A percentile compares a stretch with the other conserved stretches of the same genome.
Conservation (phyloP, 441 rosid genomes). For the Omphalea diandra region DNA sequence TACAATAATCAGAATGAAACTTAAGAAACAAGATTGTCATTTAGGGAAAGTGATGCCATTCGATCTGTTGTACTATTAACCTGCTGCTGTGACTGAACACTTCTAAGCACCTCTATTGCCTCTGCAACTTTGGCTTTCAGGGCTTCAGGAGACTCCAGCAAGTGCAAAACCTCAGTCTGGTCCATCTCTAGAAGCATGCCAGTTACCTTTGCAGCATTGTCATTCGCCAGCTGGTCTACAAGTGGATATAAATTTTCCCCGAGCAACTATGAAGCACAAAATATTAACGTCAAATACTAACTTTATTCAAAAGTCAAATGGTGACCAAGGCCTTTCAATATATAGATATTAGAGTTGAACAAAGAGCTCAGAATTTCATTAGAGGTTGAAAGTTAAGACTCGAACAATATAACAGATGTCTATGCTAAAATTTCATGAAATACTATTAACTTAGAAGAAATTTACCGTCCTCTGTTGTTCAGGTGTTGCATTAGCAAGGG, state of each 20-base stretch:
- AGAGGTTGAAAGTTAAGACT: too few relatives aligned
- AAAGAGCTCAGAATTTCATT: background rate
- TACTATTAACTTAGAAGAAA: too few relatives aligned
- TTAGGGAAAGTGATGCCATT: slow-evolving; percentile 64
- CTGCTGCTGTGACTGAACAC: slow-evolving; percentile 66
- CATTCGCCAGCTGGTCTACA: slow-evolving; percentile 81
- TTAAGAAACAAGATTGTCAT: slow-evolving; percentile 55
- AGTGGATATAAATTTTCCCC: slow-evolving; percentile 91
- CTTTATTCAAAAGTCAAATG: background rate
- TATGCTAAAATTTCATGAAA: too few relatives aligned
- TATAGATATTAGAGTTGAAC: background rate
- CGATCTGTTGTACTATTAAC: slow-evolving; percentile 62
- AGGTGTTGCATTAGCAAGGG: slow-evolving; percentile 78
- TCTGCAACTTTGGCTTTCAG: slow-evolving; percentile 78
- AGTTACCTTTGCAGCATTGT: slow-evolving; percentile 82
- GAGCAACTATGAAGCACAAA: slow-evolving; percentile 47
- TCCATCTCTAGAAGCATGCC: slow-evolving; percentile 98
- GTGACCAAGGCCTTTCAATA: background rate
- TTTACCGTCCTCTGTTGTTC: slow-evolving; percentile 89
- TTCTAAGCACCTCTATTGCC: slow-evolving; percentile 92
- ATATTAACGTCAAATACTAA: background rate
- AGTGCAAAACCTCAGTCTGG: slow-evolving; percentile 81
- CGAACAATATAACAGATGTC: too few relatives aligned
- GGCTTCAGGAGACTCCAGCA: slow-evolving; percentile 86
- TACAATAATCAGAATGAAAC: background rate